Base-by-base conservation (phyloP, 768 basidiomycete genomes). In the Filobasidium floriforme region DNA sequence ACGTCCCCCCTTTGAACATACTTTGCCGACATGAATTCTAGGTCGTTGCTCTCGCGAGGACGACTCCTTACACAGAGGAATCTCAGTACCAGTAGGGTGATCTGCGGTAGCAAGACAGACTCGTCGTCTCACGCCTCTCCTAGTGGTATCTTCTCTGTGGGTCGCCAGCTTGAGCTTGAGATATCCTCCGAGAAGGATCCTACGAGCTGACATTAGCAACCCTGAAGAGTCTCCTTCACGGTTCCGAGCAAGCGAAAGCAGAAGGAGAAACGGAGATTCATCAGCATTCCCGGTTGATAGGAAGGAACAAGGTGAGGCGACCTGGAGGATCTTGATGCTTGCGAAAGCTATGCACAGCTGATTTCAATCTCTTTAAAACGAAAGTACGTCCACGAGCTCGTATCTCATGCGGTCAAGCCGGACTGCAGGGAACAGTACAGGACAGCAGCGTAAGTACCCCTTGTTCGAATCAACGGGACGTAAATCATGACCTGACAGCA, bases 221-320 rank as follows among this genome's bases (percentile, higher is more conserved):
- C 4, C 14, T 49, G 22, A n/a, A 68, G 67, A 60, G 63, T 1
- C 26, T 99, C 63, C 81, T 99, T 66, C 92, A 98, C 79, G 96
- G 96, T n/a, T 92, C 90, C 37, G 86, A 87, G 55, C 87, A 92
- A 73, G 93, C 93, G 54, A 88, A 89, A 80, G 82, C 84, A 73
- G 89, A 87, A 52, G 89, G 91, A 46, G 89, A 89, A 60, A 79
- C 85, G 43, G 87, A 88, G 65, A 80, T 84, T 54, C 84, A 85
- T 65, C 89, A 93, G 73, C 92, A 98, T 77, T 92, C 90, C 1
- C 84, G 86, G 72, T 80, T 93, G 9, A 88, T 99, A 46, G 94
- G 90, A 41, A 82, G 94, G 66, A 91, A 92, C 55, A 98, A 98
- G 82, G 92, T 92, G 73, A 73, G 87, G 79, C 40, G 22, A 18